Evolutionary conservation across 352 stramenopile genomes (phyloP).

Genomic region (Halophytophthora batemanensis): DNA sequence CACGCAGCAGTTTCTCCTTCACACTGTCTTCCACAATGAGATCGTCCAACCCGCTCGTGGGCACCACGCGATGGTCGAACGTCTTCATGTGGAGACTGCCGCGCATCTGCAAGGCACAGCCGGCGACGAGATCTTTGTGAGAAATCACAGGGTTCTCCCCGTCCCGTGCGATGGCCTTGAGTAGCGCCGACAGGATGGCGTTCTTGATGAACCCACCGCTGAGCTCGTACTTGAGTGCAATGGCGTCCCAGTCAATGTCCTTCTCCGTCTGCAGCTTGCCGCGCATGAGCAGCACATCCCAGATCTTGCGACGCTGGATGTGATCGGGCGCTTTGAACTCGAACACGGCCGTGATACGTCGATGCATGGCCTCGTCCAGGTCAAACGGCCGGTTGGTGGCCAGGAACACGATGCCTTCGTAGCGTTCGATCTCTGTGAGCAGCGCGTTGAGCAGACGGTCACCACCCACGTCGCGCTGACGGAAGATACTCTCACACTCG

Average conservation of each 20-base stretch:
- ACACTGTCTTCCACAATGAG: conserved; percentile 68
- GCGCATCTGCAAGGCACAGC: conserved; percentile 85
- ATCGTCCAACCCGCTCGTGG: conserved; percentile 63
- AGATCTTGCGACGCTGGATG: conserved; percentile 82
- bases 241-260: conserved; percentile 83
- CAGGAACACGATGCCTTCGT: conserved; percentile 88
- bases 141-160: conserved; percentile 57
- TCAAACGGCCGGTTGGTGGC: conserved; percentile 88
- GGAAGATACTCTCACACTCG: conserved; percentile 89
- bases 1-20: conserved; percentile 61
- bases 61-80: conserved; percentile 84
- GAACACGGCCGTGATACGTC: conserved; percentile 86
- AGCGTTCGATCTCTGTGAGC: conserved; percentile 85
- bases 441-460: conserved; percentile 81
- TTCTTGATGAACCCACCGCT: conserved; percentile 92
- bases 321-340: conserved; percentile 86
- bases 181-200: conserved; percentile 77
- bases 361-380: conserved; percentile 89
- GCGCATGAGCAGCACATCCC: conserved; percentile 65
- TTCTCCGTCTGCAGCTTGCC: conserved; percentile 43
- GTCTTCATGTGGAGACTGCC: conserved; percentile 89
- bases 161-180: conserved; percentile 72
- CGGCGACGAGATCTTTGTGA: conserved; percentile 73
- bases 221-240: conserved; percentile 86
- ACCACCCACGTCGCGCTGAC: conserved; percentile 74